phyloP scores from a whole-genome alignment of 2,329 filamentous ascomycete genomes.

The Epichloe sylvatica region DNA sequence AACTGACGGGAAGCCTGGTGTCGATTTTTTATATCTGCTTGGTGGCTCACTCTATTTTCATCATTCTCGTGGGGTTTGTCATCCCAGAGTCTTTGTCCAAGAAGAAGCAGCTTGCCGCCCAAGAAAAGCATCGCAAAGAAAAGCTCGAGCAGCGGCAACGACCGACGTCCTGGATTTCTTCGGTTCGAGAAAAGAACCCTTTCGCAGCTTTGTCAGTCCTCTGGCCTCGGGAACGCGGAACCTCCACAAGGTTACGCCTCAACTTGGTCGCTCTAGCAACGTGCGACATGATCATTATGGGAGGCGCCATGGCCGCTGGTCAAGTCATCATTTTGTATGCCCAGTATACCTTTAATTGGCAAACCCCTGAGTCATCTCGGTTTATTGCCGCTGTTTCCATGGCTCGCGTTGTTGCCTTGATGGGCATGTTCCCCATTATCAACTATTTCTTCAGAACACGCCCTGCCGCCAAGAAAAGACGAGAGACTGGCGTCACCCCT shows the following conservation, averaged over 20 bases:
- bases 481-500: conserved; percentile 22
- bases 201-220: conserved; percentile 67
- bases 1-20: conserved; percentile 58
- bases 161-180: conserved; percentile 16
- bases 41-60: conserved; percentile 58
- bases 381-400: conserved; percentile 72
- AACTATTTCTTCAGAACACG: conserved; percentile 59
- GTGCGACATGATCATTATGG: conserved; percentile 71
- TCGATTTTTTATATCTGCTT: conserved; percentile 76
- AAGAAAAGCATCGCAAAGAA: conserved; percentile 47
- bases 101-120: conserved; percentile 54
- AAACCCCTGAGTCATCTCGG: conserved; percentile 61
- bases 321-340: conserved; percentile 77
- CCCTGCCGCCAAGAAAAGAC: conserved; percentile 28
- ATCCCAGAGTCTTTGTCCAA: conserved; percentile 77
- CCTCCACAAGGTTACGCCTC: conserved; percentile 45
- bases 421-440: conserved; percentile 60
- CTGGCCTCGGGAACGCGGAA: conserved; percentile 54
- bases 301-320: conserved; percentile 65
- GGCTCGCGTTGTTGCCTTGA: conserved; percentile 59
- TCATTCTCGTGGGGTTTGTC: conserved; percentile 53
- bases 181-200: conserved; percentile 44
- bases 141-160: conserved; percentile 22
- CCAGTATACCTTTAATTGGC: conserved; percentile 69
- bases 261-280: conserved; percentile 73